Conservation (phyloP, 805 yeast species). For the Myxozyma lipomycoides region DNA sequence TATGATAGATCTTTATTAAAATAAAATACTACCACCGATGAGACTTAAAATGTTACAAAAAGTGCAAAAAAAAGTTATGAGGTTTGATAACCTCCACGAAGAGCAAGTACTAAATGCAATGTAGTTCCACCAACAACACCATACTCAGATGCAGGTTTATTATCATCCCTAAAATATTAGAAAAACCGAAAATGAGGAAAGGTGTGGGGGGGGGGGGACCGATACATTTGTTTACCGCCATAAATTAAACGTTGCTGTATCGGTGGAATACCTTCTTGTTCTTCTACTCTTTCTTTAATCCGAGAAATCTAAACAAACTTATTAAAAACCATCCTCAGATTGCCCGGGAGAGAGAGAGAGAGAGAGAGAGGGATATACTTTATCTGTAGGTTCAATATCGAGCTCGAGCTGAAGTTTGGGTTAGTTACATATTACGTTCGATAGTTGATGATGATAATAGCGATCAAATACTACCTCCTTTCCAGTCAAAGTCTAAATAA, state of each 20-base stretch:
- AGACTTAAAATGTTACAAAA: too few species aligned
- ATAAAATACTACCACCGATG: too few species aligned
- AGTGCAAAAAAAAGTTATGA: too few species aligned
- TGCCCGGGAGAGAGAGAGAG: neutral
- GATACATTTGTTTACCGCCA: constrained; percentile 78
- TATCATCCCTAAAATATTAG: constrained; percentile 55
- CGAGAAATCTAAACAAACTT: constrained; percentile 46
- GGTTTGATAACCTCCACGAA: constrained; percentile 93
- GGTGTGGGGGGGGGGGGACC: too few species aligned
- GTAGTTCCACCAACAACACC: constrained; percentile 84
- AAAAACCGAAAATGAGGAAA: neutral
- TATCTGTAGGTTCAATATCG: constrained; percentile 66
- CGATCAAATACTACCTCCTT: constrained; percentile 63
- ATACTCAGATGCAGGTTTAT: constrained; percentile 62
- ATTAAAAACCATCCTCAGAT: neutral
- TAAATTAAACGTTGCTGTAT: constrained; percentile 87
- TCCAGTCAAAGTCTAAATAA: constrained; percentile 62
- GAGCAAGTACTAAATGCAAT: constrained; percentile 82
- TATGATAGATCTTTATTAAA: too few species aligned
- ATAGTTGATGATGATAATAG: neutral
- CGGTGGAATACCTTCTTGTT: constrained; percentile 96
- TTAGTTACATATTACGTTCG: neutral
- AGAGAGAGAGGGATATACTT: too few species aligned
- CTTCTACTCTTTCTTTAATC: constrained; percentile 88
- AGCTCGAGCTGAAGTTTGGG: constrained; percentile 50